A percentile compares a stretch with the other conserved stretches of the same genome.
These are phyloP conservation scores for Candida coquimbonensis DNA, from an alignment of 805 yeast genomes.

Conservation along the genomic window DNA sequence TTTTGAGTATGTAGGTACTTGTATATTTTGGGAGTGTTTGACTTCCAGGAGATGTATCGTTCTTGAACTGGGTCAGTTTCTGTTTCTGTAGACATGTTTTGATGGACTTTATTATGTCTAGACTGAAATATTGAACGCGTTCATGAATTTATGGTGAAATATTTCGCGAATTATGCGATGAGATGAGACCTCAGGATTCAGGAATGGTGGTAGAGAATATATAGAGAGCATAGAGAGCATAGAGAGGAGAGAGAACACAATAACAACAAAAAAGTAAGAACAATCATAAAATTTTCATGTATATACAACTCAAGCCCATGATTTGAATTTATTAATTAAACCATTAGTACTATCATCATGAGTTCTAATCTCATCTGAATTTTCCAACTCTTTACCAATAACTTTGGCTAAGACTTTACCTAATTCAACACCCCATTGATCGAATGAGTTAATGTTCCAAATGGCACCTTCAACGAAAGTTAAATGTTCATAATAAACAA, in stretches of 20 bases:
- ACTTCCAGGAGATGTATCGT: conserved; percentile 55
- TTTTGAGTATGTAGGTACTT: conserved; percentile 65
- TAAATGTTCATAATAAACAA: conserved; percentile 95
- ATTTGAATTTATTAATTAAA: conserved; percentile 91
- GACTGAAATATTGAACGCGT: background rate
- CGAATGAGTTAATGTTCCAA: conserved; percentile 99
- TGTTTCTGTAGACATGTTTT: background rate
- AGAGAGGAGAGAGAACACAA: no score
- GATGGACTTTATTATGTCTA: no score
- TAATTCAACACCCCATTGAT: conserved; percentile 99
- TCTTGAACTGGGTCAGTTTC: conserved; percentile 4
- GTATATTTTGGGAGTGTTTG: conserved; percentile 70
- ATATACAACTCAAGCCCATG: conserved; percentile 42
- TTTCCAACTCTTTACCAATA: conserved; percentile 83
- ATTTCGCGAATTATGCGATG: background rate
- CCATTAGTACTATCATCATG: conserved; percentile 93
- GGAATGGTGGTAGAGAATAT: no score
- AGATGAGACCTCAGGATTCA: background rate
- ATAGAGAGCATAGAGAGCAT: no score
- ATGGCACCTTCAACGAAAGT: conserved; percentile 98
- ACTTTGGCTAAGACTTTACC: conserved; percentile 97
- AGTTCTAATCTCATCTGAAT: conserved; percentile 42
- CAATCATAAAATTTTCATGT: no score
- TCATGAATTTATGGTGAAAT: background rate
- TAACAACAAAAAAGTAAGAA: background rate